Evolutionary conservation across 2,329 filamentous ascomycete species (phyloP), one percentile per base, ranked within the genome.

Genomic region (Fusarium secorum): DNA sequence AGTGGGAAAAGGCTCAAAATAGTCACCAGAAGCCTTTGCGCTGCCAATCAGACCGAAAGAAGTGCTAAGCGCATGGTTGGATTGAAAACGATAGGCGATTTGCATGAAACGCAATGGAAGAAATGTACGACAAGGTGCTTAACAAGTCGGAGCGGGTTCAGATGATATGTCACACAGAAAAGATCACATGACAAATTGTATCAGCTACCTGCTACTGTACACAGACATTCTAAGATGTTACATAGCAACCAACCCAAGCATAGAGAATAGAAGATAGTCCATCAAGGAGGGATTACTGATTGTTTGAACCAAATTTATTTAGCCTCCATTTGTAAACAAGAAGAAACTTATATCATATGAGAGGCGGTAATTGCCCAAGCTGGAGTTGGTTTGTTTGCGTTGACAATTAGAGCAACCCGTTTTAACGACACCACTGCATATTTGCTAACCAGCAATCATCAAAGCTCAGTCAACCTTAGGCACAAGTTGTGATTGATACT

Each of bases 381-480:
- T 20, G 6, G n/a, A 11, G 30, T 14, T 18, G 11, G 7, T 32
- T 13, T 4, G n/a, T 24, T 14, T 35, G 30, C 17, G 4, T 35
- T 24, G 17, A 20, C 30, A 51, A 7, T 33, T 8, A 35, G 30
- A 8, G 2, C 3, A 35, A 20, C 7, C 4, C 13, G 8, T 35
- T 18, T 24, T 8, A 10, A 20, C 30, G 17, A 24, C 11, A 20
- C 7, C 17, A 14, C 30, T 14, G 6, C 8, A 10, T 10, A 20
- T 20, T 35, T 24, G 6, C 30, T 33, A 15, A 20, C 9, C 5
- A 24, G 9, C 4, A 51, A 17, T 26, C 5, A 20, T n/a, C 9
- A 5, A 11, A 0, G 0, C 6, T 7, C 8, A 15, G 4, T 15
- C 1, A 5, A 7, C 1, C 13, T 28, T 10, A 2, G 28, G 2